Evolutionary conservation across 495 filamentous ascomycete species (phyloP).

Genomic region (Xylaria longipes): DNA sequence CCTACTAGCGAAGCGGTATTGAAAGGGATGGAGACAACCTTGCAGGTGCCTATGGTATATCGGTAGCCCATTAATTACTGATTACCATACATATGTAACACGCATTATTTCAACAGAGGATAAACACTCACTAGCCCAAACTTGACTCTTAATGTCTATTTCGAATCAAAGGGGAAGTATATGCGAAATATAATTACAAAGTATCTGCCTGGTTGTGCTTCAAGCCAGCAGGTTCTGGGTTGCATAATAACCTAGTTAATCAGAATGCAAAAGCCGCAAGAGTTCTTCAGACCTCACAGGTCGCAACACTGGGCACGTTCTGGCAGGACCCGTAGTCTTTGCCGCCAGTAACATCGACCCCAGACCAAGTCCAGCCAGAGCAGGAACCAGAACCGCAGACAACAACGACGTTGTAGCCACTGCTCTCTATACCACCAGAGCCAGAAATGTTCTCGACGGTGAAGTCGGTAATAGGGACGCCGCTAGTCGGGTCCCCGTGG

Average conservation of each 20-base stretch:
- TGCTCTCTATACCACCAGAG: conserved; percentile 28
- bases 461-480: conserved; percentile 66
- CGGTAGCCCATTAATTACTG: too few relatives aligned
- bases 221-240: not conserved
- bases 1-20: too few relatives aligned
- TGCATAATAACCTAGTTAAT: not conserved
- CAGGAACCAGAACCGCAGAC: conserved; percentile 58
- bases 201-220: not conserved
- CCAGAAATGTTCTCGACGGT: conserved; percentile 61
- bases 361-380: conserved; percentile 58
- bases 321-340: conserved; percentile 37
- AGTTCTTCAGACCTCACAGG: not conserved
- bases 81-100: not conserved
- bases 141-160: not conserved
- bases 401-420: conserved; percentile 59
- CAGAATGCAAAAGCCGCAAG: not conserved
- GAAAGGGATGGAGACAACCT: too few relatives aligned
- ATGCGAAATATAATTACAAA: not conserved
- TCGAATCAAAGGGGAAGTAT: not conserved
- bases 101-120: not conserved
- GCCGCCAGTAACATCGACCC: conserved; percentile 55
- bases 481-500: conserved; percentile 65
- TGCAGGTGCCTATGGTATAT: too few relatives aligned
- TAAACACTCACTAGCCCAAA: not conserved
- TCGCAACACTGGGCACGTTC: conserved; percentile 29